Conservation (phyloP, 2,329 filamentous ascomycete species). For the Cadophora gregata region DNA sequence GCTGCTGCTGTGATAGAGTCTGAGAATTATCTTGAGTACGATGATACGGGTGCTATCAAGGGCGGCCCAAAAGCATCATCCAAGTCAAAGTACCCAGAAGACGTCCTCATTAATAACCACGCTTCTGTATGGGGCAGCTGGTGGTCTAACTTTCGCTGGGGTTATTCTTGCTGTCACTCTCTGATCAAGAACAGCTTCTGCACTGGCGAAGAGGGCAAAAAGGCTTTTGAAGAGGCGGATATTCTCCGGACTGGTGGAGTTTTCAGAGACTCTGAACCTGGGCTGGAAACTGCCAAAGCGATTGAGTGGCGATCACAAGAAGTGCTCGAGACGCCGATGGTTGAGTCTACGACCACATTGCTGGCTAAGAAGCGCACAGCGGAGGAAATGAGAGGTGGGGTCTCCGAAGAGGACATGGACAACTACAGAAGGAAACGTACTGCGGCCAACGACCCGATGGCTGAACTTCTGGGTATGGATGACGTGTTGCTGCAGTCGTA, state of each 20-base stretch:
- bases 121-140: slow-evolving; percentile 94
- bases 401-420: slow-evolving; percentile 86
- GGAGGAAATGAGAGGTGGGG: slow-evolving; percentile 77
- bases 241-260: slow-evolving; percentile 55
- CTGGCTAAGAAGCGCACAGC: slow-evolving; percentile 72
- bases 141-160: slow-evolving; percentile 97
- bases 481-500: slow-evolving; percentile 57
- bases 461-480: slow-evolving; percentile 76
- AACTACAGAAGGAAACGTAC: slow-evolving; percentile 79
- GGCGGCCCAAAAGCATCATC: slow-evolving; percentile 77
- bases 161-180: slow-evolving; percentile 94
- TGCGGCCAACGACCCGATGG: slow-evolving; percentile 85
- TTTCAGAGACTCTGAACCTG: slow-evolving; percentile 43
- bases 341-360: slow-evolving; percentile 35
- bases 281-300: slow-evolving; percentile 39
- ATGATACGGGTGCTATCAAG: slow-evolving; percentile 87
- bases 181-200: slow-evolving; percentile 97
- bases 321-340: slow-evolving; percentile 44
- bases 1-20: slow-evolving; percentile 77
- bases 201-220: slow-evolving; percentile 86
- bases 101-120: slow-evolving; percentile 89
- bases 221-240: slow-evolving; percentile 80
- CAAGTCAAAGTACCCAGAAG: slow-evolving; percentile 91
- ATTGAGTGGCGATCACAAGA: slow-evolving; percentile 40
- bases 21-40: slow-evolving; percentile 92